These are phyloP conservation scores for Lecanicillium sp. DNA, from an alignment of 2,329 filamentous ascomycete genomes.

Conservation along the genomic window DNA sequence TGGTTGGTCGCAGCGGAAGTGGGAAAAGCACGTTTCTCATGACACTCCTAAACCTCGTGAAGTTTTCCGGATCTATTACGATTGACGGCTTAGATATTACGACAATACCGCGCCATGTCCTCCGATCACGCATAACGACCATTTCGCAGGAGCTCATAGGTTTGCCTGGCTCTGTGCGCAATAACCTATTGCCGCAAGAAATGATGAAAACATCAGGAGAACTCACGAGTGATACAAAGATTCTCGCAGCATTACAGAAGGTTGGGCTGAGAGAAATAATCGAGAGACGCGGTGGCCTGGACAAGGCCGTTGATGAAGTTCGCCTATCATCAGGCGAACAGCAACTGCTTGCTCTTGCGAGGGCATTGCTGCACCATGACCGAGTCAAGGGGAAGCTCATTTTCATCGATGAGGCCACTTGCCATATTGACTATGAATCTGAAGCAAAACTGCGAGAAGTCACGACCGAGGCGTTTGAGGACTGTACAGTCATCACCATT, in stretches of 20 bases:
- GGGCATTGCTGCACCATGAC: background rate
- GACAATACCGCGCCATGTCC: background rate
- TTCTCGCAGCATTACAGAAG: background rate
- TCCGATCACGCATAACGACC: conserved; percentile 1
- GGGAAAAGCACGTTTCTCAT: background rate
- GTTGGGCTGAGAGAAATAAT: background rate
- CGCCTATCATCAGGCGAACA: background rate
- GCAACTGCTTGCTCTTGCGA: background rate
- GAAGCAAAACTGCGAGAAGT: too few species aligned
- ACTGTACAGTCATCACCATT: too few species aligned
- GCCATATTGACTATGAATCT: too few species aligned
- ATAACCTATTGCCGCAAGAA: background rate
- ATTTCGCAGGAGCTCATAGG: background rate
- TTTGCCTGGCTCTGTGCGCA: background rate
- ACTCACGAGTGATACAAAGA: background rate
- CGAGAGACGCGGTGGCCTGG: background rate
- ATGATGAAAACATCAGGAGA: background rate
- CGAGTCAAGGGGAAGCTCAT: too few species aligned
- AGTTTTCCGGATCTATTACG: background rate
- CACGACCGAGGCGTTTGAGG: too few species aligned
- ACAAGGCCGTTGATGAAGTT: background rate
- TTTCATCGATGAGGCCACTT: too few species aligned
- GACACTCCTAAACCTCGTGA: background rate
- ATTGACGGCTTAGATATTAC: conserved; percentile 1
- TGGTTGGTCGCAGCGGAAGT: background rate